phyloP scores from a whole-genome alignment of 495 filamentous ascomycete species.

The Pseudomonodictys pantanalensis region DNA sequence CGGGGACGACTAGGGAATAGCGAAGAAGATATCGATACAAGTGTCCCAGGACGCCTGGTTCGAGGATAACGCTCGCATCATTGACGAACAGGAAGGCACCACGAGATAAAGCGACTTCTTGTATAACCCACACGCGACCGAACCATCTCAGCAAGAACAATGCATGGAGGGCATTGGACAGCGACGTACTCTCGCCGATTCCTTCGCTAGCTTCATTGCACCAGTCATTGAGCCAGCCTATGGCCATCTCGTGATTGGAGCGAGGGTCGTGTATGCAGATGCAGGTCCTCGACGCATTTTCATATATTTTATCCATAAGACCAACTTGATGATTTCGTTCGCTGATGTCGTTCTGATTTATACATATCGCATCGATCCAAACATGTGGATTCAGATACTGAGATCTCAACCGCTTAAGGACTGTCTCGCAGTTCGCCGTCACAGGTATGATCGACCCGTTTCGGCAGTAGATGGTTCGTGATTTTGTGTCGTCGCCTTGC shows the following conservation, averaged over 20 bases:
- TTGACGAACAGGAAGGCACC: not conserved
- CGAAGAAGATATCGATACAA: no score
- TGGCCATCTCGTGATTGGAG: not conserved
- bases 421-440: slow-evolving; percentile 12
- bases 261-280: not conserved
- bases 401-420: not conserved
- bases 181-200: not conserved
- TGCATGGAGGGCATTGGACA: no score
- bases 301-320: not conserved
- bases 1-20: no score
- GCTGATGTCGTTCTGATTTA: not conserved
- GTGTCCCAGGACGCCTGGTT: not conserved
- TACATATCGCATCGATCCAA: not conserved
- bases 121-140: not conserved
- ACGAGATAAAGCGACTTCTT: not conserved
- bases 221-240: not conserved
- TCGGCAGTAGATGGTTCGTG: not conserved
- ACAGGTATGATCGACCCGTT: not conserved
- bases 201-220: no score
- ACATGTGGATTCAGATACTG: not conserved
- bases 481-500: not conserved
- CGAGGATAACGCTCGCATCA: not conserved
- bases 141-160: not conserved
- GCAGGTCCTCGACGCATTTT: not conserved
- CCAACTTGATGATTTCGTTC: not conserved